Evolutionary conservation across 2,329 filamentous ascomycete species (phyloP), one percentile per base, ranked within the genome.

Genomic region (Curvularia eragrostidis): DNA sequence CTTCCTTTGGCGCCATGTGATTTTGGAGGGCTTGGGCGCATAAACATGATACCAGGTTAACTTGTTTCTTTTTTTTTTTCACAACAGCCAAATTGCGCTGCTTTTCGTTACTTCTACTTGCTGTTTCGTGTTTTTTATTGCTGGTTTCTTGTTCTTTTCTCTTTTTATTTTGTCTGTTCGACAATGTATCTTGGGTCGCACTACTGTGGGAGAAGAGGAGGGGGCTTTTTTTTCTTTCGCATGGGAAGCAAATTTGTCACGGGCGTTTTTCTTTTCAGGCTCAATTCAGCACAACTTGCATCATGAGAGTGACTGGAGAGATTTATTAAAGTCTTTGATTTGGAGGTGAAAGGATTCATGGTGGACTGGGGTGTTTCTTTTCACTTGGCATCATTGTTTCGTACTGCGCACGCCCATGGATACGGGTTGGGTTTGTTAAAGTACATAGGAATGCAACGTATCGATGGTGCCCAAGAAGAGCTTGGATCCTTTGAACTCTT

Each of bases 1-100:
- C 24, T 39, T 49, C 9, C 26, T 46, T 44, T 10, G 26, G 43
- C 43, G 43, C 18, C 18, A 32, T 19, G 21, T 32, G 5, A 19
- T 12, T 12, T 28, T 2, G 43, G 42, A 5, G 26, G n/a, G 12
- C 19, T 19, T 10, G 5, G 43, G 43, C 43, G 26, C 28, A 46
- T 19, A 26, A 46, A 46, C 6, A 49, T 39, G 47, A 49, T 49
- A 38, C 30, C 47, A 39, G 26, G n/a, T 30, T n/a, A n/a, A n/a
- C n/a, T n/a, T n/a, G 1, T 28, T 30, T 46, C 30, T 44, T 26
- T 30, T 46, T n/a, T 46, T 30, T 18, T 15, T 44, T 43, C 12
- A 38, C 23, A 3, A 24, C 23, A 38, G 47, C 15, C 47, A 49
- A 19, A 39, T 39, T 49, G 47, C 7, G 34, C 23, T 42, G 48